Evolutionary conservation across 2,329 filamentous ascomycete genomes (phyloP).

Genomic region (Trichoderma endophyticum): DNA sequence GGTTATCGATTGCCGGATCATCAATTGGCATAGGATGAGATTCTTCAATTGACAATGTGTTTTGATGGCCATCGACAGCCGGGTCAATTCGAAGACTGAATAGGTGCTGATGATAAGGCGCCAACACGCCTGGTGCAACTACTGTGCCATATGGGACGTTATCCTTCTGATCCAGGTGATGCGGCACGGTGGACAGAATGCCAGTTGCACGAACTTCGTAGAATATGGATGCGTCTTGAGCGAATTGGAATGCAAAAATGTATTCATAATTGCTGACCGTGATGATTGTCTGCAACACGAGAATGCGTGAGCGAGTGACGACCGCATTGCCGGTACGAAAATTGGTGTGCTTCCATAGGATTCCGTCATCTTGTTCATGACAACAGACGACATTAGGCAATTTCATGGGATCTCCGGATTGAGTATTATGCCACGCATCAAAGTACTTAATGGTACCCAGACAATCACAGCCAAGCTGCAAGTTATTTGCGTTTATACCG

Average conservation of each 20-base stretch:
- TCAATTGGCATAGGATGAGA: not conserved
- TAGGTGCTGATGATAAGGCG: constrained; percentile 66
- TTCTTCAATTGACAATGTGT: constrained; percentile 41
- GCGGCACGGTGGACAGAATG: constrained; percentile 42
- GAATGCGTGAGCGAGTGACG: constrained; percentile 52
- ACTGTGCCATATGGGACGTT: constrained; percentile 48
- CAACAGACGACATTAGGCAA: constrained; percentile 34
- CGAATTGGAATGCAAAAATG: constrained; percentile 44
- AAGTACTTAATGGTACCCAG: constrained; percentile 47
- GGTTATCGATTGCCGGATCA: not conserved
- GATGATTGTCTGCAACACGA: constrained; percentile 60
- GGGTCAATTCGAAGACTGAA: constrained; percentile 66
- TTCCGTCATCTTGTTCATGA: constrained; percentile 45
- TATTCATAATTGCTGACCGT: constrained; percentile 64
- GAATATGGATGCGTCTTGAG: constrained; percentile 47
- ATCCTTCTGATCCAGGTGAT: not conserved
- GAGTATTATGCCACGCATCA: constrained; percentile 17
- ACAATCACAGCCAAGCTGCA: constrained; percentile 64
- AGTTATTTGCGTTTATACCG: constrained; percentile 63
- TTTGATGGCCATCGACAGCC: constrained; percentile 56
- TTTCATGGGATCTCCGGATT: constrained; percentile 18
- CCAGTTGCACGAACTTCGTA: constrained; percentile 40
- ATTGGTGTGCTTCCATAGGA: constrained; percentile 62
- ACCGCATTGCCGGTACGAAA: constrained; percentile 55
- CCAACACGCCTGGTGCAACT: constrained; percentile 59